Conservation (phyloP, 805 yeast species). For the Metschnikowia baotianmanensis region DNA sequence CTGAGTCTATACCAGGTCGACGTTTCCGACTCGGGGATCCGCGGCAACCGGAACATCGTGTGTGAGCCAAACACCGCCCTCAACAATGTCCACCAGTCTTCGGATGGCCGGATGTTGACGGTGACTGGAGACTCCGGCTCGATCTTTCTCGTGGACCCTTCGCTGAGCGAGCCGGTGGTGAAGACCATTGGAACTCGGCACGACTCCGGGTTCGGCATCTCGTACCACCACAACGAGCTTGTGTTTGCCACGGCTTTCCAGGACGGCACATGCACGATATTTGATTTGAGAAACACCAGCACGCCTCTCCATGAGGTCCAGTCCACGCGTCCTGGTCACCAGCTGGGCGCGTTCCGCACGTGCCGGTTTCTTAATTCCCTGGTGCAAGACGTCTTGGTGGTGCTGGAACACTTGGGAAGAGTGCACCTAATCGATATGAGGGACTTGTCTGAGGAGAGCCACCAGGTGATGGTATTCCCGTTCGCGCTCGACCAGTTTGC, state of each 20-base stretch:
- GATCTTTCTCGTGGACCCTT: slow-evolving; percentile 55
- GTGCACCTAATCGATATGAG: slow-evolving; percentile 83
- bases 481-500: slow-evolving; percentile 43
- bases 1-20: slow-evolving; percentile 64
- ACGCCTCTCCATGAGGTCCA: slow-evolving; percentile 52
- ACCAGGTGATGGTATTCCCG: slow-evolving; percentile 70
- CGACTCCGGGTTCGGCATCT: slow-evolving; percentile 81
- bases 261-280: slow-evolving; percentile 75
- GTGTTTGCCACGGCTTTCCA: slow-evolving; percentile 81
- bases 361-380: slow-evolving; percentile 52
- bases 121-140: slow-evolving; percentile 79
- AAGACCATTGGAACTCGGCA: slow-evolving; percentile 53
- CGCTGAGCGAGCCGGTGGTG: slow-evolving; percentile 25
- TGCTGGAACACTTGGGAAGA: slow-evolving; percentile 83
- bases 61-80: slow-evolving; percentile 60
- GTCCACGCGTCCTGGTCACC: slow-evolving; percentile 57
- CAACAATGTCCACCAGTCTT: slow-evolving; percentile 66
- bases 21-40: slow-evolving; percentile 44
- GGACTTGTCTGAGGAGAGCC: slow-evolving; percentile 39
- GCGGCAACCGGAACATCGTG: slow-evolving; percentile 42
- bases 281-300: slow-evolving; percentile 64
- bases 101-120: slow-evolving; percentile 39
- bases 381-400: slow-evolving; percentile 69
- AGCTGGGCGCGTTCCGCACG: slow-evolving; percentile 67
- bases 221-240: slow-evolving; percentile 71